phyloP scores from a whole-genome alignment of 2,329 filamentous ascomycete species.

The Penicillium sp. region DNA sequence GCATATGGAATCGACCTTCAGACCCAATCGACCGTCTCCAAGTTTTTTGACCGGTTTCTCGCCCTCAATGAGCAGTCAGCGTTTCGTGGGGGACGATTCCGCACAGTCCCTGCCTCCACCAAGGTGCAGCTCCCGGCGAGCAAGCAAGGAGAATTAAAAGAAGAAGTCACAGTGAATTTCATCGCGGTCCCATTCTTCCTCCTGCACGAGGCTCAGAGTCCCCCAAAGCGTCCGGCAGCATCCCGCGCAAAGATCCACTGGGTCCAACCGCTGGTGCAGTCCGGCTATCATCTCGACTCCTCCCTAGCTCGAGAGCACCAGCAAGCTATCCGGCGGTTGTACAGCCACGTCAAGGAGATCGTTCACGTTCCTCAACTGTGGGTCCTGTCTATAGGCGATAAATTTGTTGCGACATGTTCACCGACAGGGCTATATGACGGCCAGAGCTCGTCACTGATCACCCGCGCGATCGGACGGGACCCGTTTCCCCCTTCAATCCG shows the following conservation, averaged over 20 bases:
- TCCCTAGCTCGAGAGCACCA: slow-evolving; percentile 10
- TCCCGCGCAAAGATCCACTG: slow-evolving; percentile 7
- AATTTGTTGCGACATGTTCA: no score
- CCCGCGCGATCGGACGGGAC: no score
- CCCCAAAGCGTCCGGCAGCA: no score
- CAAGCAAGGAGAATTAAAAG: neutral
- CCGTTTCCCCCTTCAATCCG: no score
- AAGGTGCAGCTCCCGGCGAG: neutral
- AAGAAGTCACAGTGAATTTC: neutral
- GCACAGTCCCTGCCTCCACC: neutral
- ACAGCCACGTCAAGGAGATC: neutral
- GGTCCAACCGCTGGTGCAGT: slow-evolving; percentile 14
- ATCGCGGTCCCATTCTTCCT: slow-evolving; percentile 9
- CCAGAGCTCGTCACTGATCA: no score
- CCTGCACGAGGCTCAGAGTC: neutral
- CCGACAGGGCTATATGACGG: no score
- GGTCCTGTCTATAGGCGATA: slow-evolving; percentile 13
- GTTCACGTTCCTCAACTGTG: slow-evolving; percentile 15
- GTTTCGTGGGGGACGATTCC: slow-evolving; percentile 8
- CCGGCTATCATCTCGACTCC: slow-evolving; percentile 14
- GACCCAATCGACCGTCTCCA: neutral
- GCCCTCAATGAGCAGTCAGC: neutral
- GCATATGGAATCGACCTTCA: neutral
- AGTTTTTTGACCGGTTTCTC: neutral
- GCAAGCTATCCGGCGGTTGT: slow-evolving; percentile 9